A percentile compares a stretch with the other conserved stretches of the same genome.
phyloP scores from a whole-genome alignment of 2,329 filamentous ascomycete species.

The Pleoardoris graminearum region DNA sequence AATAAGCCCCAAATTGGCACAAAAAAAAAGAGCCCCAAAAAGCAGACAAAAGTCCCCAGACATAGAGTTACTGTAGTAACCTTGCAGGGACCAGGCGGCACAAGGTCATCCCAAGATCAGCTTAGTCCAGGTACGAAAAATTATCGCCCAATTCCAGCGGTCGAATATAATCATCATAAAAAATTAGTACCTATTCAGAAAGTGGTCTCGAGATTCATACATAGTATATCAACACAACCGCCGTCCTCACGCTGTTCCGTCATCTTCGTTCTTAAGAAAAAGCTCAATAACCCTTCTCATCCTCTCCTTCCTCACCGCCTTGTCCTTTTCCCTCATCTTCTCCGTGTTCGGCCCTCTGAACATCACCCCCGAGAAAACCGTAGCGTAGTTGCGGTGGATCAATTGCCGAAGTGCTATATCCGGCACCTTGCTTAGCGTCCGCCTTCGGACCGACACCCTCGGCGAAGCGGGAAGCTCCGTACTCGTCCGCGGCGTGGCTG shows the following conservation, averaged over 20 bases:
- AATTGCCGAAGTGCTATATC: conserved; percentile 59
- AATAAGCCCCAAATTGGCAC: no score
- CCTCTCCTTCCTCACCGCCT: conserved; percentile 63
- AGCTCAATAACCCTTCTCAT: conserved; percentile 70
- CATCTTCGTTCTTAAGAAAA: conserved; percentile 55
- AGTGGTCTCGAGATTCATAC: no score
- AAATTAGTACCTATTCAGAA: no score
- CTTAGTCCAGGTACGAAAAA: background rate
- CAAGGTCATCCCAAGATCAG: conserved; percentile 1
- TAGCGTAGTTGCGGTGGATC: conserved; percentile 65
- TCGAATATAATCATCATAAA: no score
- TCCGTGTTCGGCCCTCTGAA: conserved; percentile 55
- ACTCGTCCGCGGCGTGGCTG: conserved; percentile 32
- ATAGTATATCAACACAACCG: no score
- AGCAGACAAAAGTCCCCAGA: no score
- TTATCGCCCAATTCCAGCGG: no score
- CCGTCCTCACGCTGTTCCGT: background rate
- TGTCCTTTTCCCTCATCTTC: conserved; percentile 60
- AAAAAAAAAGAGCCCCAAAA: no score
- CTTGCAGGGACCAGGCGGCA: background rate
- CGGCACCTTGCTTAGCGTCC: conserved; percentile 50
- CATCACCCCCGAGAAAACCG: conserved; percentile 66
- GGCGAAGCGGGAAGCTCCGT: conserved; percentile 35
- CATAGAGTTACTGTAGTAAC: no score
- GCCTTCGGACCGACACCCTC: conserved; percentile 43